Base-by-base conservation (phyloP, 2,329 filamentous ascomycete genomes). In the Penicillium polonicum region DNA sequence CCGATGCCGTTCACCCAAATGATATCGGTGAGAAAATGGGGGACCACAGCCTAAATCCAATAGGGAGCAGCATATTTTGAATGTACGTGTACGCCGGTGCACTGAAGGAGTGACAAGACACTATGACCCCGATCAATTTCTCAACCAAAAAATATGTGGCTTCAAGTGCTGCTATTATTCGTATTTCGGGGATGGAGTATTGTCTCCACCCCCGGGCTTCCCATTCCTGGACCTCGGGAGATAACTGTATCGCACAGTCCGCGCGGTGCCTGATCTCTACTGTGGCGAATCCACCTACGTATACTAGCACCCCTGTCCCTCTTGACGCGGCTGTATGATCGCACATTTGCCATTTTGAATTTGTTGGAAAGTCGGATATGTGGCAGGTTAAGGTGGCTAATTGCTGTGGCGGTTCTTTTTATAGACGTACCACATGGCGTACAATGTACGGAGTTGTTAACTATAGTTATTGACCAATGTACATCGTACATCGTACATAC, bases 381-480 rank as follows among this genome's bases (percentile, higher is more conserved):
- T 31, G 41, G n/a, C n/a, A n/a, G n/a, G 3, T 48, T 13, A 5
- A 35, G 19, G 44, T 55, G 52, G 52, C 52, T 42, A 5, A 27
- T 41, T 29, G 19, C n/a, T 39, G 52, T 55, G 52, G 52, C 52
- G 36, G 25, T 51, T 55, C 53, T 51, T 55, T 55, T 55, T 43
- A 51, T 55, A 55, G 45, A 51, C 29, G 36, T 29, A 51, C 48
- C 36, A 41, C 35, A 41, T 50, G 17, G 35, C 12, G 35, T 15
- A 39, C 45, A n/a, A 25, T 27, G 8, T 17, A 48, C 13, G 23
- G 23, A 23, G 23, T 23, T 4, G 21, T 21, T 21, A 21, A 21
- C 23, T 23, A 23, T 21, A 21, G 21, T 2, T 10, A 29, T 15
- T 19, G 12, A 21, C 23, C 48, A 29, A 29, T 33, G 29, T 31